A percentile compares a stretch with the other conserved stretches of the same genome.
Conservation (phyloP, 169 alveolate genomes). For the Neospora caninum region DNA sequence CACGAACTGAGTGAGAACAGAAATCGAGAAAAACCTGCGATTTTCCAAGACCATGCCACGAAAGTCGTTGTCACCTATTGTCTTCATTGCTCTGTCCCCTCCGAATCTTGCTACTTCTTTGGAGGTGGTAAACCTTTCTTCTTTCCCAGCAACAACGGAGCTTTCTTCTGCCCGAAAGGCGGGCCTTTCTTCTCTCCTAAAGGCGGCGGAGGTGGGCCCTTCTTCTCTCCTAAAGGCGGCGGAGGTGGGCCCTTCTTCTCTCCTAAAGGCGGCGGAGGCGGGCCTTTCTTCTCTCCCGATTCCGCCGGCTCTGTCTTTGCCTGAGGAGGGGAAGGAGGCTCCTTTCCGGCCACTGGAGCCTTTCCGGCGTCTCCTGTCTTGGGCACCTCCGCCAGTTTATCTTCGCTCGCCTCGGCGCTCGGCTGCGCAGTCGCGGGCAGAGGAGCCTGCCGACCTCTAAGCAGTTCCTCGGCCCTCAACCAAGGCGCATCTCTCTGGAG, state of each 20-base stretch:
- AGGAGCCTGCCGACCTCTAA: not conserved
- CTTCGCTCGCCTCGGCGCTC: not conserved
- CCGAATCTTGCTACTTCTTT: not conserved
- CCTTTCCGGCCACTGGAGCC: not conserved
- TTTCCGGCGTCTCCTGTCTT: not conserved
- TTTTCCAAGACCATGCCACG: too few relatives aligned
- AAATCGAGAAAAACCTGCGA: too few relatives aligned
- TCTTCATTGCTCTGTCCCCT: not conserved
- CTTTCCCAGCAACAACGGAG: not conserved
- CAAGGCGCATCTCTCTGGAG: constrained; percentile 54
- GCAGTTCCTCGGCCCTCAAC: constrained; percentile 33
- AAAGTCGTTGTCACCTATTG: too few relatives aligned
- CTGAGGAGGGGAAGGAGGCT: too few relatives aligned
- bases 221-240: not conserved
- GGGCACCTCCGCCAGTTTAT: not conserved
- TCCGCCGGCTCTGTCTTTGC: not conserved
- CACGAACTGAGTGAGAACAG: too few relatives aligned
- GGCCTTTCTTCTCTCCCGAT: constrained; percentile 1
- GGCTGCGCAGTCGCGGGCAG: not conserved
- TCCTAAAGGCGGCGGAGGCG: not conserved
- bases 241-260: not conserved
- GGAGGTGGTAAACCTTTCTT: constrained; percentile 1
- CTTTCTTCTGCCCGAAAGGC: not conserved
- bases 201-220: not conserved
- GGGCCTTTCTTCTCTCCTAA: not conserved